Base-by-base conservation (phyloP, 139 green algal genomes). In the Diplosphaera chodatii region DNA sequence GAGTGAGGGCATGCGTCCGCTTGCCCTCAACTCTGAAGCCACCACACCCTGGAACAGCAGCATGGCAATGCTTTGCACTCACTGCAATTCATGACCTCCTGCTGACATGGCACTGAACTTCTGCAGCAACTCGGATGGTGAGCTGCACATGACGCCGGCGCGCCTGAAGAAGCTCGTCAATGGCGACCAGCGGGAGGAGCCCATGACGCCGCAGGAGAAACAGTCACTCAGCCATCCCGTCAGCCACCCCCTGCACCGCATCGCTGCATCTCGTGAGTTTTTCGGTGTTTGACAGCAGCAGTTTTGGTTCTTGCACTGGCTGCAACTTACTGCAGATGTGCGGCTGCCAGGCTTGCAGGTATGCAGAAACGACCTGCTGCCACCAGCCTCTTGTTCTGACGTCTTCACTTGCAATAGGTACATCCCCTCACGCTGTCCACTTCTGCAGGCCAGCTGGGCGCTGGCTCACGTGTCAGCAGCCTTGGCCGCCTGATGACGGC, bases 371-470 rank as follows among this genome's bases (percentile, higher is more conserved):
- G n/a, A n/a, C n/a, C n/a, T n/a, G n/a, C n/a, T n/a, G n/a, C n/a
- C n/a, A n/a, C n/a, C n/a, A n/a, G n/a, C n/a, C n/a, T n/a, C n/a
- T n/a, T n/a, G n/a, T n/a, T n/a, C n/a, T n/a, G n/a, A n/a, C n/a
- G n/a, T n/a, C n/a, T n/a, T n/a, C n/a, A n/a, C n/a, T n/a, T n/a
- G n/a, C n/a, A n/a, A n/a, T n/a, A n/a, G n/a, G n/a, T n/a, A n/a
- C n/a, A n/a, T n/a, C n/a, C n/a, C n/a, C n/a, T n/a, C n/a, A n/a
- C n/a, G n/a, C n/a, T n/a, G n/a, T n/a, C n/a, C n/a, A n/a, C n/a
- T n/a, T n/a, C n/a, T n/a, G n/a, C n/a, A 64, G 28, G 27, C 59
- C 31, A 78, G 56, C 32, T 77, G 56, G 29, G 34, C 23, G 55
- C 18, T 32, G 40, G 33, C 31, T 62, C 37, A 22, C 40, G 68